Evolutionary conservation across 768 basidiomycete species (phyloP).

Genomic region (Solioccasus polychromus): DNA sequence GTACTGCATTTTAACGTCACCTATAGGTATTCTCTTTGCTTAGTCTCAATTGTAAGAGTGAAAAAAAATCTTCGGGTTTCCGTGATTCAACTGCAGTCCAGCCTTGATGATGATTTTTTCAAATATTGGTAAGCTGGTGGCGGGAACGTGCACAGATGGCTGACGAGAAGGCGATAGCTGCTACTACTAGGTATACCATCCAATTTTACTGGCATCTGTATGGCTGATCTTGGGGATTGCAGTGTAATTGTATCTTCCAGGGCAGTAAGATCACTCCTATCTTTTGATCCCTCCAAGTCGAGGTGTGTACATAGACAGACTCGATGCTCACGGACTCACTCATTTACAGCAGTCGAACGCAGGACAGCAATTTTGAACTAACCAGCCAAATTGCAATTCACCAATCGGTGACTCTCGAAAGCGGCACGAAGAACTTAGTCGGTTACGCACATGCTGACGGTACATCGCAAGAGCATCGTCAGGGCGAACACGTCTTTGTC

Average conservation of each 20-base stretch:
- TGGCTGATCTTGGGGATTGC: background rate
- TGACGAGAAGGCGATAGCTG: slow-evolving; percentile 7
- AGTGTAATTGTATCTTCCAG: slow-evolving; percentile 14
- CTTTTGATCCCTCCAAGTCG: too few relatives aligned
- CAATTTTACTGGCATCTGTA: background rate
- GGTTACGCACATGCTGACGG: too few relatives aligned
- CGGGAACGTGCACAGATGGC: background rate
- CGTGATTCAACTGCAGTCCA: background rate
- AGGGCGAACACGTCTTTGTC: too few relatives aligned
- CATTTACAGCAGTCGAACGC: too few relatives aligned
- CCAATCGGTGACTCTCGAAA: too few relatives aligned
- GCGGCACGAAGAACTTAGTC: too few relatives aligned
- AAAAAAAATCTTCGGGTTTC: background rate
- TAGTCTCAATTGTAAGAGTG: slow-evolving; percentile 2
- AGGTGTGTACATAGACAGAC: too few relatives aligned
- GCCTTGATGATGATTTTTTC: background rate
- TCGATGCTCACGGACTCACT: too few relatives aligned
- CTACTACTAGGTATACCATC: slow-evolving; percentile 5
- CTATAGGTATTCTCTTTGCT: slow-evolving; percentile 9
- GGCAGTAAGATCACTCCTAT: slow-evolving; percentile 9
- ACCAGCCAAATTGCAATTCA: too few relatives aligned
- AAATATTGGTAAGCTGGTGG: slow-evolving; percentile 1
- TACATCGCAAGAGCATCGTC: too few relatives aligned
- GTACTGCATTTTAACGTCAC: background rate
- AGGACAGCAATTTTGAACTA: too few relatives aligned